These are phyloP conservation scores for Candida ponderosae DNA, from an alignment of 805 yeast genomes.

Conservation along the genomic window DNA sequence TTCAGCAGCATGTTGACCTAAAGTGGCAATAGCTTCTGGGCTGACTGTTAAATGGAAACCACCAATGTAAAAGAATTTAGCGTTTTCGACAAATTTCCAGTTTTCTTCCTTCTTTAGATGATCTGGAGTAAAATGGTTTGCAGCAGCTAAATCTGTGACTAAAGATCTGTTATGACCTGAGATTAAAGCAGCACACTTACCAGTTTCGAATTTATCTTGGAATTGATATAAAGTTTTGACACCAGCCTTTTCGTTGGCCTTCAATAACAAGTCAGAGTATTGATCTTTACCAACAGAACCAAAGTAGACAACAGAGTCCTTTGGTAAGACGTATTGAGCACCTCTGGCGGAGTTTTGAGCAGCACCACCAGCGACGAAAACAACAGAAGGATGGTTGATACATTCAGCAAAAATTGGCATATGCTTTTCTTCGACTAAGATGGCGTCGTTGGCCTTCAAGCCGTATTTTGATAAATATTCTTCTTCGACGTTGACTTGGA, in stretches of 20 bases:
- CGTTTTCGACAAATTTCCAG: conserved; percentile 80
- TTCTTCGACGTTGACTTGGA: conserved; percentile 67
- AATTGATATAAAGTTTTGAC: conserved; percentile 80
- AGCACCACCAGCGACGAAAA: conserved; percentile 95
- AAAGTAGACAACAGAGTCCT: conserved; percentile 78
- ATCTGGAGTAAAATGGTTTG: conserved; percentile 87
- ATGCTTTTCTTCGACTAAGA: conserved; percentile 75
- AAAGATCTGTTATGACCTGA: conserved; percentile 84
- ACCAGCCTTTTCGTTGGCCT: conserved; percentile 86
- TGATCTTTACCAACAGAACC: conserved; percentile 95
- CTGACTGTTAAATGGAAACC: conserved; percentile 99
- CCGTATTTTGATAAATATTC: conserved; percentile 72
- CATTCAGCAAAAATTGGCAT: conserved; percentile 81
- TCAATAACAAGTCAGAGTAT: conserved; percentile 69
- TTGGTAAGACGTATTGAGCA: conserved; percentile 87
- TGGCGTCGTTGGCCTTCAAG: conserved; percentile 89
- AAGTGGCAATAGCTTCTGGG: conserved; percentile 82
- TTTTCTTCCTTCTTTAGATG: conserved; percentile 86
- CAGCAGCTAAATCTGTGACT: conserved; percentile 96
- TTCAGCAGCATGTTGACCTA: conserved; percentile 90
- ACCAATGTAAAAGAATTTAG: conserved; percentile 83
- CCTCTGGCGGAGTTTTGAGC: conserved; percentile 99
- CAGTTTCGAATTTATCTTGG: conserved; percentile 73
- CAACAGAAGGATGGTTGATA: conserved; percentile 49
- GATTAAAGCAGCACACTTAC: conserved; percentile 96